Conservation (phyloP, 208 protist species). For the Trypanosoma congolense region DNA sequence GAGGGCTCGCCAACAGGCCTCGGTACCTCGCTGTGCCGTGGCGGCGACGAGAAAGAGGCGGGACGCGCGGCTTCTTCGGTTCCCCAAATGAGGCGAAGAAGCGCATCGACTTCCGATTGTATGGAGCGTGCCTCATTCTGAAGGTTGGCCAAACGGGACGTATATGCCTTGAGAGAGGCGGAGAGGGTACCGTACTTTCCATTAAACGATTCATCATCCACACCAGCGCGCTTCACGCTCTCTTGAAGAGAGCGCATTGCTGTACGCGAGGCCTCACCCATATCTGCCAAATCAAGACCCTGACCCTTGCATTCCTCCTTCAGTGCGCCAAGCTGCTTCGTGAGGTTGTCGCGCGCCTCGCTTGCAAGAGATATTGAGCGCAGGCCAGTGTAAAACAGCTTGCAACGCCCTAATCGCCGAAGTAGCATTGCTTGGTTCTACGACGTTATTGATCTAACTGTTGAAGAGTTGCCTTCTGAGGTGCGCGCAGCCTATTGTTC, state of each 20-base stretch:
- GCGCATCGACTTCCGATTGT: constrained; percentile 65
- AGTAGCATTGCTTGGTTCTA: constrained; percentile 3
- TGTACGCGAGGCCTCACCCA: constrained; percentile 74
- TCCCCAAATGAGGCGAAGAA: constrained; percentile 77
- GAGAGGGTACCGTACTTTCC: constrained; percentile 67
- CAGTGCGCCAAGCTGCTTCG: constrained; percentile 66
- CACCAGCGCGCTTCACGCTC: constrained; percentile 24
- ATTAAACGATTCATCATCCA: constrained; percentile 72
- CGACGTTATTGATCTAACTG: too few relatives aligned
- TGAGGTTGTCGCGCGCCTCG: constrained; percentile 57
- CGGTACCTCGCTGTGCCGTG: constrained; percentile 10
- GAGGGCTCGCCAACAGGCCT: too few relatives aligned
- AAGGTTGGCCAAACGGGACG: constrained; percentile 68
- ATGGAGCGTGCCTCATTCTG: constrained; percentile 83
- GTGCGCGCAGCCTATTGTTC: too few relatives aligned
- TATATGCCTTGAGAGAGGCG: constrained; percentile 85
- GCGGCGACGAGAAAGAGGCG: constrained; percentile 55
- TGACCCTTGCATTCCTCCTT: constrained; percentile 88
- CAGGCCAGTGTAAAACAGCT: neutral
- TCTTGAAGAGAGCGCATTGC: constrained; percentile 61
- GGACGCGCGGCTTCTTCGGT: constrained; percentile 49
- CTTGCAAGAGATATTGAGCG: constrained; percentile 36
- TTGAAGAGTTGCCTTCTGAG: too few relatives aligned
- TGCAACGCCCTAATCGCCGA: constrained; percentile 7
- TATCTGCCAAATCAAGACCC: constrained; percentile 79